Conservation (phyloP, 1,284 basidiomycete species). For the Rhodofomes roseus region DNA sequence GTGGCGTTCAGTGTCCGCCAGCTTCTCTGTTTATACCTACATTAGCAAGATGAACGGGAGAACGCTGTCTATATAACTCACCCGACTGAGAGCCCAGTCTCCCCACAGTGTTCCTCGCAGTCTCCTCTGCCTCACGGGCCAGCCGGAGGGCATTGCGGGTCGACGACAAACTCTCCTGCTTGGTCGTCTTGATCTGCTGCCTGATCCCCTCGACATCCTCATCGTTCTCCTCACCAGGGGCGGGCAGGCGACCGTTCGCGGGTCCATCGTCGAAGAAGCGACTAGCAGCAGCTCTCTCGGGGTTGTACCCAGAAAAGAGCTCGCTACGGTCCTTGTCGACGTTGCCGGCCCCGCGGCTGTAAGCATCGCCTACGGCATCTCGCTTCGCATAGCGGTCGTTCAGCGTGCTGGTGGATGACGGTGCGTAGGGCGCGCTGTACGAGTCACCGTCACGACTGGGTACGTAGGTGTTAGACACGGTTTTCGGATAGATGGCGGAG, state of each 20-base stretch:
- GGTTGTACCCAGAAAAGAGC: slow-evolving; percentile 71
- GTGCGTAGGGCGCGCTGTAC: slow-evolving; percentile 26
- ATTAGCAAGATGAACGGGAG: not conserved
- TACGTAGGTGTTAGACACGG: slow-evolving; percentile 59
- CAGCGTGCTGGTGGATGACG: slow-evolving; percentile 27
- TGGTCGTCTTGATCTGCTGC: slow-evolving; percentile 85
- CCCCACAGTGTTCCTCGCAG: slow-evolving; percentile 81
- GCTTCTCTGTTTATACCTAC: slow-evolving; percentile 53
- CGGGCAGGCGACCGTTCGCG: slow-evolving; percentile 36
- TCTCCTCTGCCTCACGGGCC: slow-evolving; percentile 95
- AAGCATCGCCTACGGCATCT: slow-evolving; percentile 55
- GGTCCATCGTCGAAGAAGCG: slow-evolving; percentile 65
- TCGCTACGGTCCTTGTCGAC: slow-evolving; percentile 68
- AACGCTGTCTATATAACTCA: slow-evolving; percentile 30
- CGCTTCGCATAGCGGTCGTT: slow-evolving; percentile 48
- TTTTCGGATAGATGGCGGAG: slow-evolving; percentile 35
- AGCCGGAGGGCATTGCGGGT: slow-evolving; percentile 92
- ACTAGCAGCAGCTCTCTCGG: slow-evolving; percentile 49
- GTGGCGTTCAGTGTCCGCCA: slow-evolving; percentile 95
- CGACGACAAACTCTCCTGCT: slow-evolving; percentile 91
- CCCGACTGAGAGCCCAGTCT: slow-evolving; percentile 96
- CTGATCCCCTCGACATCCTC: slow-evolving; percentile 98
- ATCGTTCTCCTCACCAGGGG: slow-evolving; percentile 80
- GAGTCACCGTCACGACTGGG: slow-evolving; percentile 64
- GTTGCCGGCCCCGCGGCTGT: slow-evolving; percentile 54